Percentiles rank a stretch among this genome's conserved stretches.
phyloP scores from a whole-genome alignment of 2,329 filamentous ascomycete species.

The Talaromyces sp. region DNA sequence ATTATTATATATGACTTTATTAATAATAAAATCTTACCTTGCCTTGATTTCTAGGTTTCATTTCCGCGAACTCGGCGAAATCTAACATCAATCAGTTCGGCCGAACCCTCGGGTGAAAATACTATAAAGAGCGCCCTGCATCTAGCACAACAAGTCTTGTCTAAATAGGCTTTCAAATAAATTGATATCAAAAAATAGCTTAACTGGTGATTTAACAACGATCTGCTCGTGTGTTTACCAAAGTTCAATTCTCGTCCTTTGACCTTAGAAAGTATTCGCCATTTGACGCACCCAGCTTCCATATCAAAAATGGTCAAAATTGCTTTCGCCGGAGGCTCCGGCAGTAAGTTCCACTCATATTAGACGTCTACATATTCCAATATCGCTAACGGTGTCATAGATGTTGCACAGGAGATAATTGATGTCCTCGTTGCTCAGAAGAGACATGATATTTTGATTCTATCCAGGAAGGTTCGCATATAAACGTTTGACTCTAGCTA shows the following conservation, averaged over 20 bases:
- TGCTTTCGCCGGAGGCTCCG: slow-evolving; percentile 42
- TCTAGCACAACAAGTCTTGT: background rate
- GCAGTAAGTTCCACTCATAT: slow-evolving; percentile 28
- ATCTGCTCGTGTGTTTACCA: background rate
- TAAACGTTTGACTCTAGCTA: background rate
- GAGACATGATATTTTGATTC: slow-evolving; percentile 50
- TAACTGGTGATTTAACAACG: background rate
- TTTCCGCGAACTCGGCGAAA: background rate
- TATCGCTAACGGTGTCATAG: slow-evolving; percentile 25
- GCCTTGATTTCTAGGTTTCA: background rate
- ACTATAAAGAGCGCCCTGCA: background rate
- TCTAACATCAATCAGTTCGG: background rate
- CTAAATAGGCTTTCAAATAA: background rate
- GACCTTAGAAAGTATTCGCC: background rate
- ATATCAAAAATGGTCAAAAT: slow-evolving; percentile 35
- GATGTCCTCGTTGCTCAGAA: slow-evolving; percentile 44
- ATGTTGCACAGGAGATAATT: slow-evolving; percentile 50
- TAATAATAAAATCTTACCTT: background rate
- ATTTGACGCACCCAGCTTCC: background rate
- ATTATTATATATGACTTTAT: background rate
- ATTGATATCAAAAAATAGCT: too few species aligned
- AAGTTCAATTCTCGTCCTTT: background rate
- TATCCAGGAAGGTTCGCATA: slow-evolving; percentile 42
- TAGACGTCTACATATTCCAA: background rate
- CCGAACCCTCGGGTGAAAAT: background rate